Conservation (phyloP, 768 basidiomycete genomes). For the Clitopilus hobsonii region DNA sequence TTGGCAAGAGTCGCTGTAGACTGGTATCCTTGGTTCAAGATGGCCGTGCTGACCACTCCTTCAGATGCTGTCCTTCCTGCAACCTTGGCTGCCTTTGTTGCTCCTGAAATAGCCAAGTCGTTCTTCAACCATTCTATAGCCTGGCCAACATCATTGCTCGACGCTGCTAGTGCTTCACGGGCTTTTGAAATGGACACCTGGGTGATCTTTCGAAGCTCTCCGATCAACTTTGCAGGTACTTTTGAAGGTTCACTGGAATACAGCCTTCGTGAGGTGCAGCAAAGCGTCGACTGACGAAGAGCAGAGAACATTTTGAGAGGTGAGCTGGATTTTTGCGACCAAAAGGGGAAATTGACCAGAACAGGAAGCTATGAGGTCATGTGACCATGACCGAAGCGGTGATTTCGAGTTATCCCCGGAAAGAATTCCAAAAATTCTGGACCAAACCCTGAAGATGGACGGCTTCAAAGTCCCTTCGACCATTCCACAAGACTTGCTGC, state of each 20-base stretch:
- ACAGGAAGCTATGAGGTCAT: neutral
- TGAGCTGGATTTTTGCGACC: neutral
- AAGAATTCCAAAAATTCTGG: neutral
- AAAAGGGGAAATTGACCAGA: neutral
- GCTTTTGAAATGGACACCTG: slow-evolving; percentile 86
- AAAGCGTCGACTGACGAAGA: slow-evolving; percentile 12
- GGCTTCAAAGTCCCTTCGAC: slow-evolving; percentile 56
- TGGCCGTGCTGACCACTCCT: slow-evolving; percentile 74
- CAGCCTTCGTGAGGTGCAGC: slow-evolving; percentile 22
- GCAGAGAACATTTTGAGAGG: slow-evolving; percentile 10
- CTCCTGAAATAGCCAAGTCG: slow-evolving; percentile 67
- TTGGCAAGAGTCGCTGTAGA: slow-evolving; percentile 10
- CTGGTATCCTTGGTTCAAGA: slow-evolving; percentile 37
- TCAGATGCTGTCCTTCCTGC: slow-evolving; percentile 69
- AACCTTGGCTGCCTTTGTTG: slow-evolving; percentile 80
- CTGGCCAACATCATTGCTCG: slow-evolving; percentile 65
- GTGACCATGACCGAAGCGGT: neutral
- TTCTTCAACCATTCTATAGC: slow-evolving; percentile 81
- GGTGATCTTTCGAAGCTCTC: slow-evolving; percentile 76
- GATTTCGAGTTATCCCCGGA: neutral
- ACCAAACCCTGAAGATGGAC: slow-evolving; percentile 22
- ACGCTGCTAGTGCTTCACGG: slow-evolving; percentile 74
- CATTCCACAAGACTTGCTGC: slow-evolving; percentile 68
- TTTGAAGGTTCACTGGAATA: slow-evolving; percentile 56
- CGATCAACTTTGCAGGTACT: slow-evolving; percentile 72